Evolutionary conservation across 805 yeast genomes (phyloP).

Genomic region (Saccharomycopsis synnaedendra): DNA sequence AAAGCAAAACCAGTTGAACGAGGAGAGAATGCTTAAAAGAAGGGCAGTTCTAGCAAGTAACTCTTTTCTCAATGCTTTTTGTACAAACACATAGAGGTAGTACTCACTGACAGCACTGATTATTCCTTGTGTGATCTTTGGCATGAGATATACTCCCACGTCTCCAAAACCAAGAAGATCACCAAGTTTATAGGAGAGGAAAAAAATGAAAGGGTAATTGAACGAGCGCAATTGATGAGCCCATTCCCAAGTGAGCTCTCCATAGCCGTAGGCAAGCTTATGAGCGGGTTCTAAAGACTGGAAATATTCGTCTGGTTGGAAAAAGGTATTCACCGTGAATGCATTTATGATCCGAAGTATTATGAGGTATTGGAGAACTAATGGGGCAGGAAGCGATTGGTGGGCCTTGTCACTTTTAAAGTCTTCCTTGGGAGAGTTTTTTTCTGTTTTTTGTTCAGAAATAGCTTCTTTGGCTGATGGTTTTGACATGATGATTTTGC

Average conservation of each 20-base stretch:
- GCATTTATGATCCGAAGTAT: slow-evolving; percentile 51
- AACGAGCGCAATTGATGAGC: slow-evolving; percentile 58
- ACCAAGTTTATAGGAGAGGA: slow-evolving; percentile 29
- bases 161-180: slow-evolving; percentile 25
- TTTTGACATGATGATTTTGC: no score
- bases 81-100: slow-evolving; percentile 38
- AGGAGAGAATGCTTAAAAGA: slow-evolving; percentile 42
- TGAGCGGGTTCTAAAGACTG: slow-evolving; percentile 94
- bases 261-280: slow-evolving; percentile 58
- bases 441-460: no score
- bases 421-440: no score
- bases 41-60: slow-evolving; percentile 32
- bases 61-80: slow-evolving; percentile 21
- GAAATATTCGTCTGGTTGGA: slow-evolving; percentile 95
- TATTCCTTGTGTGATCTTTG: slow-evolving; percentile 59
- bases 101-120: slow-evolving; percentile 67
- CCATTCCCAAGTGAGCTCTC: slow-evolving; percentile 96
- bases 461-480: no score
- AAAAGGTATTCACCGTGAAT: slow-evolving; percentile 55
- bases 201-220: slow-evolving; percentile 67
- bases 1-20: slow-evolving; percentile 72
- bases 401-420: no score
- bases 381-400: slow-evolving; percentile 9
- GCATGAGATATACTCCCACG: slow-evolving; percentile 34
- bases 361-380: slow-evolving; percentile 23